Evolutionary conservation across 2,329 filamentous ascomycete species (phyloP).

Genomic region (Simplicillium sp.): DNA sequence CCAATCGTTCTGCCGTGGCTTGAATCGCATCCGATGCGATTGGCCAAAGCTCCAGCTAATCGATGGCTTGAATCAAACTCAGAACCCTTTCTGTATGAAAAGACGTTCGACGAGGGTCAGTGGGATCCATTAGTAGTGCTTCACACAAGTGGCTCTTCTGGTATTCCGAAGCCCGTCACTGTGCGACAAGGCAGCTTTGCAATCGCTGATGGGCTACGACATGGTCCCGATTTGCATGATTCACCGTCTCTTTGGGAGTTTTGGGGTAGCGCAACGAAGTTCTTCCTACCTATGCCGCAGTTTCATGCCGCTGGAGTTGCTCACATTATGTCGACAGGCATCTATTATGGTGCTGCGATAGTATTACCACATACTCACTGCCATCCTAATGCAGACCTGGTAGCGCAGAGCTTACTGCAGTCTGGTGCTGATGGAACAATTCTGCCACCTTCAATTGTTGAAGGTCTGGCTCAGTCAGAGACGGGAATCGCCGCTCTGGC

Average conservation of each 20-base stretch:
- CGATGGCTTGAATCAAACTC: slow-evolving; percentile 26
- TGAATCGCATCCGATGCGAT: slow-evolving; percentile 19
- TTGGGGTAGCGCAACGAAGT: slow-evolving; percentile 3
- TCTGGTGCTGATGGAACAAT: slow-evolving; percentile 16
- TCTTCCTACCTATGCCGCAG: slow-evolving; percentile 20
- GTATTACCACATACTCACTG: no score
- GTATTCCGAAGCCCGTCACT: slow-evolving; percentile 35
- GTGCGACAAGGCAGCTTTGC: slow-evolving; percentile 26
- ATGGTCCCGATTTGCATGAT: slow-evolving; percentile 14
- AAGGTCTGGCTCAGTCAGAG: slow-evolving; percentile 26
- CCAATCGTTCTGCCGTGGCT: slow-evolving; percentile 8
- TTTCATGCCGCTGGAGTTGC: slow-evolving; percentile 28
- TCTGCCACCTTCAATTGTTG: slow-evolving; percentile 29
- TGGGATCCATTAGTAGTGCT: slow-evolving; percentile 31
- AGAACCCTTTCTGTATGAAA: slow-evolving; percentile 26
- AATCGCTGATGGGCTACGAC: slow-evolving; percentile 20
- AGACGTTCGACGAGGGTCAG: slow-evolving; percentile 29
- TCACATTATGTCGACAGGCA: slow-evolving; percentile 10
- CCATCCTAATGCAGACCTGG: slow-evolving; percentile 20
- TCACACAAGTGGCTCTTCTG: slow-evolving; percentile 37
- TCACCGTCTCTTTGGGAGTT: slow-evolving; percentile 4
- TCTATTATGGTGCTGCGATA: slow-evolving; percentile 16
- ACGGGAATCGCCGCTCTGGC: slow-evolving; percentile 14
- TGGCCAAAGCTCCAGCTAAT: slow-evolving; percentile 22
- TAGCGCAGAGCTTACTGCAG: slow-evolving; percentile 19